Conservation (phyloP, 129 eudicot species). For the Scalesia atractyloides region DNA sequence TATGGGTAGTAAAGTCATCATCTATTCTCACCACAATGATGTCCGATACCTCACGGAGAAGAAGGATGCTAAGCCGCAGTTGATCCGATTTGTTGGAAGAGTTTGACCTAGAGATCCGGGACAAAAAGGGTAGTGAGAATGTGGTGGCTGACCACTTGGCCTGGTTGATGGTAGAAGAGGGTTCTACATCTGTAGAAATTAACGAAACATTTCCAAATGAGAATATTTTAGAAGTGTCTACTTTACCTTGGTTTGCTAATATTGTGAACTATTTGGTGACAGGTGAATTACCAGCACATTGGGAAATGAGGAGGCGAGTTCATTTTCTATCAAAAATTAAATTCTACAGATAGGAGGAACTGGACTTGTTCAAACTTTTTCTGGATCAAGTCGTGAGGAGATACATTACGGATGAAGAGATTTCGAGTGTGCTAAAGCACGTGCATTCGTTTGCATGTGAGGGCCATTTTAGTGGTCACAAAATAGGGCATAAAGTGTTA, state of each 20-base stretch:
- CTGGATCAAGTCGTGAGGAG: neutral
- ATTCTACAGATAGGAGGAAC: neutral
- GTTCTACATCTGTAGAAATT: too few species aligned
- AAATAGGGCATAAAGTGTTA: neutral
- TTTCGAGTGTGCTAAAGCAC: too few species aligned
- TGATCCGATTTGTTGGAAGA: neutral
- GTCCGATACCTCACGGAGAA: neutral
- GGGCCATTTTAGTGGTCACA: neutral
- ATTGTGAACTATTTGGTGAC: neutral
- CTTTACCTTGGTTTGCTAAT: neutral
- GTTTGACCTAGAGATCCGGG: neutral
- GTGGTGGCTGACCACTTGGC: neutral
- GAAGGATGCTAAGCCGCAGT: neutral
- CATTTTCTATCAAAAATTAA: neutral
- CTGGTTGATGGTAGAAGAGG: neutral
- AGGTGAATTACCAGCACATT: neutral
- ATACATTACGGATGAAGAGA: neutral
- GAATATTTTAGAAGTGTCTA: neutral
- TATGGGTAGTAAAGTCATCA: too few species aligned
- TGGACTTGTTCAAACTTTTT: neutral
- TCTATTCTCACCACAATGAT: too few species aligned
- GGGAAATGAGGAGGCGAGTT: too few species aligned
- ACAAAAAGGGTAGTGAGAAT: neutral
- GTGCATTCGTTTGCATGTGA: too few species aligned
- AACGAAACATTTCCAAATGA: neutral